phyloP scores from a whole-genome alignment of 352 stramenopile genomes.

The Thalassiosira livingstoniorum region DNA sequence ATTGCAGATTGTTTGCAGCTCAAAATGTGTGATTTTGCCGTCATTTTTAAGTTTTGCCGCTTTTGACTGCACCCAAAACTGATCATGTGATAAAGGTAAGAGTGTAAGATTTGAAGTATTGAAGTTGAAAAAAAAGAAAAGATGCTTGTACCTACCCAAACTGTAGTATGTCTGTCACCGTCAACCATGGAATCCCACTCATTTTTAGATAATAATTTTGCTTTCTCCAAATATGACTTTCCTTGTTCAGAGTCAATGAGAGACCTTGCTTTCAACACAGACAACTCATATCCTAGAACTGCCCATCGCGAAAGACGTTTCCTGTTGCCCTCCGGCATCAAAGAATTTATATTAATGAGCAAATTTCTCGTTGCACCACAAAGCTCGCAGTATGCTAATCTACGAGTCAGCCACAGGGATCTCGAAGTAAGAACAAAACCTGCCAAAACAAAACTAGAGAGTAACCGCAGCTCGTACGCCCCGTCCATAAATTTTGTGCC shows the following conservation, averaged over 20 bases:
- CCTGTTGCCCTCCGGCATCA: background rate
- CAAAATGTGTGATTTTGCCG: background rate
- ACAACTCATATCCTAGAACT: background rate
- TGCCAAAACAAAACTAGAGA: too few species aligned
- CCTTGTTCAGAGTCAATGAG: background rate
- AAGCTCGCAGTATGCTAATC: background rate
- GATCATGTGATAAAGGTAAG: background rate
- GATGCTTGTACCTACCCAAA: background rate
- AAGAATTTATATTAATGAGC: background rate
- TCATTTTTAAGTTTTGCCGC: slow-evolving; percentile 4
- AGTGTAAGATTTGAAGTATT: background rate
- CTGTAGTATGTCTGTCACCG: background rate
- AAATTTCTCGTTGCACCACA: background rate
- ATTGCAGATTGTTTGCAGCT: slow-evolving; percentile 26
- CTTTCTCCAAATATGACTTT: background rate
- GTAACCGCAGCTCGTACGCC: too few species aligned
- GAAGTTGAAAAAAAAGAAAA: too few species aligned
- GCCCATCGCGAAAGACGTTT: background rate
- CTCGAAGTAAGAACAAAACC: background rate
- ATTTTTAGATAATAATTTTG: background rate
- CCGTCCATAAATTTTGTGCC: too few species aligned
- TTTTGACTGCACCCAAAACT: slow-evolving; percentile 18
- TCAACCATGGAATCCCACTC: background rate
- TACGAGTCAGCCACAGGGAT: background rate
- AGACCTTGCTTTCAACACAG: background rate